phyloP scores from a whole-genome alignment of 352 stramenopile species.

The Globisporangium irregulare region DNA sequence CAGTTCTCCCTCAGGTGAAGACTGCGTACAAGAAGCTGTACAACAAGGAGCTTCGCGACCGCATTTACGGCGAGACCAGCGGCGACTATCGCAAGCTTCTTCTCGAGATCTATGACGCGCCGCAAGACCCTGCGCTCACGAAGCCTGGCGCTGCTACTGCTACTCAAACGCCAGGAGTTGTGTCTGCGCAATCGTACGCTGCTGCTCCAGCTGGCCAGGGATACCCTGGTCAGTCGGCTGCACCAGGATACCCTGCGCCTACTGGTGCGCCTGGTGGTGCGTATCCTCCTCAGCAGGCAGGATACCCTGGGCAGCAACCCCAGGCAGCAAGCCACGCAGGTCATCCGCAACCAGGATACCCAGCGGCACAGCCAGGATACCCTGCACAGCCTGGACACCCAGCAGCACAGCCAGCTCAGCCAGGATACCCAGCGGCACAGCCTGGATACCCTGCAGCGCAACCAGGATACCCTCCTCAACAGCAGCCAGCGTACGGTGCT shows the following conservation, averaged over 20 bases:
- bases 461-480: slow-evolving; percentile 24
- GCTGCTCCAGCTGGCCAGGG: slow-evolving; percentile 13
- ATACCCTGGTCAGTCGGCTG: slow-evolving; percentile 13
- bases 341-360: slow-evolving; percentile 21
- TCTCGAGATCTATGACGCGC: slow-evolving; percentile 67
- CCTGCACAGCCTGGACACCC: slow-evolving; percentile 26
- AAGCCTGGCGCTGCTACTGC: slow-evolving; percentile 5
- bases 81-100: slow-evolving; percentile 63
- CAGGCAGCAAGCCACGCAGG: slow-evolving; percentile 17
- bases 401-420: slow-evolving; percentile 19
- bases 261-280: neutral
- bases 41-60: slow-evolving; percentile 54
- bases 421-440: slow-evolving; percentile 19
- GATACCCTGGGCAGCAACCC: slow-evolving; percentile 9
- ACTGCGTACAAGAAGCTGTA: slow-evolving; percentile 54
- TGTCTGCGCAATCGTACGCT: slow-evolving; percentile 16
- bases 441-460: slow-evolving; percentile 7
- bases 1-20: slow-evolving; percentile 50
- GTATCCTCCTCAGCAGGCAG: slow-evolving; percentile 10
- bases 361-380: slow-evolving; percentile 21
- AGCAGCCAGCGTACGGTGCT: slow-evolving; percentile 9
- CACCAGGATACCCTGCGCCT: neutral
- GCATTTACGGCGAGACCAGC: slow-evolving; percentile 56
- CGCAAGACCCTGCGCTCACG: slow-evolving; percentile 33
- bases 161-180: slow-evolving; percentile 11